Evolutionary conservation across 495 filamentous ascomycete species (phyloP).

Genomic region (Penicillium diatomitis): DNA sequence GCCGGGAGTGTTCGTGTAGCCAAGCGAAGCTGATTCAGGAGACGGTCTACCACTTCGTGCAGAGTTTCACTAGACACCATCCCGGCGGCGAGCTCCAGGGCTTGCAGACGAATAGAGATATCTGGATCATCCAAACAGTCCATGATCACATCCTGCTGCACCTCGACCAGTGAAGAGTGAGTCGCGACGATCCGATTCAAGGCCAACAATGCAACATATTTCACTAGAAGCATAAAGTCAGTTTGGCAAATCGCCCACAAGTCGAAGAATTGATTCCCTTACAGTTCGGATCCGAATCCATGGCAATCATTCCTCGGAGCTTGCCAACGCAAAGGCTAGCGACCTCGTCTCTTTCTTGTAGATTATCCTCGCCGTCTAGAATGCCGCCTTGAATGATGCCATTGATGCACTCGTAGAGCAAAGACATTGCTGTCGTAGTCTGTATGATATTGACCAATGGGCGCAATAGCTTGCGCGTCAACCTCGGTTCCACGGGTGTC

Average conservation of each 20-base stretch:
- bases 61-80: conserved; percentile 86
- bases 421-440: conserved; percentile 91
- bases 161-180: conserved; percentile 75
- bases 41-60: conserved; percentile 69
- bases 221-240: conserved; percentile 45
- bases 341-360: conserved; percentile 78
- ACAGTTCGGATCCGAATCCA: conserved; percentile 90
- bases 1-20: conserved; percentile 30
- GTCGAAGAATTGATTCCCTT: conserved; percentile 30
- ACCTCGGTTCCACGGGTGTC: conserved; percentile 82
- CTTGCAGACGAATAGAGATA: conserved; percentile 90
- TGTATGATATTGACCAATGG: conserved; percentile 87
- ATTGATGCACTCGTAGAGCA: conserved; percentile 96
- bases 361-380: conserved; percentile 65
- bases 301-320: conserved; percentile 83
- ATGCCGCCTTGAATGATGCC: conserved; percentile 96
- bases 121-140: conserved; percentile 92
- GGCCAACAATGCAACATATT: conserved; percentile 92
- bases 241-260: not conserved
- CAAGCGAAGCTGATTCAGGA: conserved; percentile 70
- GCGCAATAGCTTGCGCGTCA: conserved; percentile 89
- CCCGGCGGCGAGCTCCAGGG: conserved; percentile 78
- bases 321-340: conserved; percentile 90
- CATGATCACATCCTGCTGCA: conserved; percentile 92
- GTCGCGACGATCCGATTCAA: conserved; percentile 89